Conservation (phyloP, 2,329 filamentous ascomycete species). For the Lojkania enalia region DNA sequence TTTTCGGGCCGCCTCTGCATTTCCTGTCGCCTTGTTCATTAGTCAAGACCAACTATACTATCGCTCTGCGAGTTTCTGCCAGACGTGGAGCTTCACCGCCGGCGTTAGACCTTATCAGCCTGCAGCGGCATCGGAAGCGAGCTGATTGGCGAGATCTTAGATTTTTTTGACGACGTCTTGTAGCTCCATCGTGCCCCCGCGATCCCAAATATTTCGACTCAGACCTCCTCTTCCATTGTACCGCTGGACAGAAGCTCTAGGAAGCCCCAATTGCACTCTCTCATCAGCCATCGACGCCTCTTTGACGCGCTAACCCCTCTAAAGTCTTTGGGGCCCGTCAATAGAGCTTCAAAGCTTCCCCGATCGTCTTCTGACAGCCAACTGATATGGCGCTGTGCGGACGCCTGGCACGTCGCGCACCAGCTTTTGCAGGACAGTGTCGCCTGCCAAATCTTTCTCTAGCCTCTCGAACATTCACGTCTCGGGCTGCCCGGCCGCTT, state of each 20-base stretch:
- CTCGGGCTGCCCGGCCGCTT: conserved; percentile 37
- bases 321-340: conserved; percentile 19
- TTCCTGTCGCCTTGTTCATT: neutral
- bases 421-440: conserved; percentile 38
- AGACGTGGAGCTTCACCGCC: conserved; percentile 14
- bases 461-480: conserved; percentile 37
- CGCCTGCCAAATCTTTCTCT: conserved; percentile 34
- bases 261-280: conserved; percentile 33
- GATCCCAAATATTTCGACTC: conserved; percentile 30
- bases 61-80: neutral
- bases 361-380: conserved; percentile 33
- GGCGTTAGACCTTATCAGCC: conserved; percentile 30
- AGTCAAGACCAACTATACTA: neutral
- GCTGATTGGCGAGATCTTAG: conserved; percentile 32
- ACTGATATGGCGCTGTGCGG: conserved; percentile 48
- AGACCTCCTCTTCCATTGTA: conserved; percentile 32
- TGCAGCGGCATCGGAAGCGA: conserved; percentile 33
- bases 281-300: conserved; percentile 14
- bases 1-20: too few relatives aligned
- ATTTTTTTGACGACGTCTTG: conserved; percentile 32
- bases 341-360: conserved; percentile 37
- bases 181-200: conserved; percentile 38
- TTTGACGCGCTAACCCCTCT: conserved; percentile 23
- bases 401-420: conserved; percentile 47
- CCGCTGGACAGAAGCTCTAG: conserved; percentile 35